Base-by-base conservation (phyloP, 176 grass and related monocot species). In the Aegilops bicornis region DNA sequence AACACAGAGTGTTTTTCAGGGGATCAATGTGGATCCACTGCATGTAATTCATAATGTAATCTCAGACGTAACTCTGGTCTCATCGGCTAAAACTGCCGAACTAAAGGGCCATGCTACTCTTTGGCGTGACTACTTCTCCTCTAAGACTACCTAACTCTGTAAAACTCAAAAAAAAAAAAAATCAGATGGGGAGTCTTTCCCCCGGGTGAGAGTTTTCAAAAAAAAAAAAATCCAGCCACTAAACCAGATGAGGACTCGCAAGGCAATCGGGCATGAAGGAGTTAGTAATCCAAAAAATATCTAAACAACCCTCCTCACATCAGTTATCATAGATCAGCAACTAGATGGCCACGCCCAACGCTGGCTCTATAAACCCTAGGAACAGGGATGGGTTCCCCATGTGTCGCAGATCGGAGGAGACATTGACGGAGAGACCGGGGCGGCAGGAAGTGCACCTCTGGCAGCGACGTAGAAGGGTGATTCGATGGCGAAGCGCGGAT, bases 391-490 rank as follows among this genome's bases (percentile, higher is more conserved):
- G 19, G 40, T 64, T 73, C 14, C 43, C 19, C 11, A 8, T 56
- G 16, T 56, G 19, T 15, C 7, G 29, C 69, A 72, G 89, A 91
- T 88, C 86, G 31, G 82, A 48, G 32, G 25, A 24, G 73, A 77
- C 10, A 77, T 19, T 47, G n/a, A 75, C 4, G 42, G 23, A 48
- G 42, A 29, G 42, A 48, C n/a, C 2, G 24, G 14, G 40, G 14
- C 16, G 37, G 16, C 37, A 80, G 39, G 16, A 75, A 8, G 24
- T 30, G 40, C 71, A 91, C 89, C 86, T 81, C 89, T 88, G 6
- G 86, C 10, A 4, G 86, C 82, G 52, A 63, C n/a, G 20, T 78
- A 78, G 50, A 91, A 91, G 40, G 86, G 86, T 15, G 82, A 58
- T 0, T 91, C 39, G 48, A 85, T 8, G 50, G 63, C 5, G 37